Conservation (phyloP, 805 yeast genomes). For the Isabelozyma heimii region DNA sequence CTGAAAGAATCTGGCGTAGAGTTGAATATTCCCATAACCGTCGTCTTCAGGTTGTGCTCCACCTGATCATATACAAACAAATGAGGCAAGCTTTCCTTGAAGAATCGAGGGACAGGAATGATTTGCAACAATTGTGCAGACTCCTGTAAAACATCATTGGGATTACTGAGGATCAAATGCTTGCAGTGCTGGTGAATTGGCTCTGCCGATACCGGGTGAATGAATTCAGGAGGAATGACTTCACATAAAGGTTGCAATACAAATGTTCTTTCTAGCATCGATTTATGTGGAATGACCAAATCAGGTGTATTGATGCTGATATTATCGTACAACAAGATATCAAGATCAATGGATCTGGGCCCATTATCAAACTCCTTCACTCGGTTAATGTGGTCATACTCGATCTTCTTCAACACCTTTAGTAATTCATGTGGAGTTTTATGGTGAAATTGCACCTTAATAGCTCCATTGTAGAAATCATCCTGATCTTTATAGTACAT, state of each 20-base stretch:
- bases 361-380: constrained; percentile 84
- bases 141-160: constrained; percentile 46
- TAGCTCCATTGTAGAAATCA: constrained; percentile 80
- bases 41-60: constrained; percentile 48
- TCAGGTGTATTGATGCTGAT: constrained; percentile 52
- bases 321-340: constrained; percentile 72
- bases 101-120: constrained; percentile 41
- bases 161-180: constrained; percentile 37
- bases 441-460: constrained; percentile 59
- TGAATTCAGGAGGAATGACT: constrained; percentile 57
- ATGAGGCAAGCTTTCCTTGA: constrained; percentile 4
- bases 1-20: constrained; percentile 94
- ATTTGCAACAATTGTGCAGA: constrained; percentile 49
- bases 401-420: constrained; percentile 65
- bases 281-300: constrained; percentile 78
- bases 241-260: constrained; percentile 89
- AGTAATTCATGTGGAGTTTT: constrained; percentile 63
- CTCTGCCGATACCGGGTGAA: constrained; percentile 87
- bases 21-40: constrained; percentile 84
- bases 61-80: constrained; percentile 44
- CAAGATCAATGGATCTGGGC: constrained; percentile 88
- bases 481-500: constrained; percentile 85
- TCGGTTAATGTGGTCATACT: constrained; percentile 66
- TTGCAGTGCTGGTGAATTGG: constrained; percentile 67
- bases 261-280: constrained; percentile 86